These are phyloP conservation scores for Fusarium sp. DNA, from an alignment of 2,329 filamentous ascomycete species.

Conservation along the genomic window DNA sequence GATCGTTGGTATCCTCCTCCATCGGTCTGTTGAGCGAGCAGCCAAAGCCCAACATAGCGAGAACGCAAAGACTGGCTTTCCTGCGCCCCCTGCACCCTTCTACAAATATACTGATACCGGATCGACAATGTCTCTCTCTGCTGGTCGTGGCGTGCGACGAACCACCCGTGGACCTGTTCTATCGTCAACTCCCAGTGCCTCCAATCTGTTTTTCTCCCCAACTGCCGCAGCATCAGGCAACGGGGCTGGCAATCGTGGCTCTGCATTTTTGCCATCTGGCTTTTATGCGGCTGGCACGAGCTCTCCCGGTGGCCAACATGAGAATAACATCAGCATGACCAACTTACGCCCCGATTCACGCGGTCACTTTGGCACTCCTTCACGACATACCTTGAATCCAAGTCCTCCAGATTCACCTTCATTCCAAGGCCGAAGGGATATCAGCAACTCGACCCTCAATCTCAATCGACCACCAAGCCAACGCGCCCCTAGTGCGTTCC, in stretches of 20 bases:
- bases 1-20: slow-evolving; percentile 88
- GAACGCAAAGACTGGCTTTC: slow-evolving; percentile 76
- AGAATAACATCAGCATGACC: slow-evolving; percentile 68
- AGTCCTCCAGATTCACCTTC: slow-evolving; percentile 75
- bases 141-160: slow-evolving; percentile 62
- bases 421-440: slow-evolving; percentile 59
- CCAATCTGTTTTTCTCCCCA: slow-evolving; percentile 93
- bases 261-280: slow-evolving; percentile 86
- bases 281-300: slow-evolving; percentile 83
- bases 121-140: slow-evolving; percentile 62
- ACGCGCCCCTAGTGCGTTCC: slow-evolving; percentile 85
- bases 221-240: slow-evolving; percentile 79
- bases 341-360: slow-evolving; percentile 70
- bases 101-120: slow-evolving; percentile 72
- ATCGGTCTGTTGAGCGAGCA: slow-evolving; percentile 88
- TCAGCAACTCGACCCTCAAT: slow-evolving; percentile 74
- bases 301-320: slow-evolving; percentile 58
- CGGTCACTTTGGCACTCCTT: slow-evolving; percentile 55
- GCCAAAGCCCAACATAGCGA: slow-evolving; percentile 77
- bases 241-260: slow-evolving; percentile 72
- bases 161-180: slow-evolving; percentile 63
- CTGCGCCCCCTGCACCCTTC: slow-evolving; percentile 66
- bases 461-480: slow-evolving; percentile 70
- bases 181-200: slow-evolving; percentile 68
- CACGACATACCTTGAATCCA: slow-evolving; percentile 58